Conservation (phyloP, 352 stramenopile species). For the Phytopythium chamaehyphon region DNA sequence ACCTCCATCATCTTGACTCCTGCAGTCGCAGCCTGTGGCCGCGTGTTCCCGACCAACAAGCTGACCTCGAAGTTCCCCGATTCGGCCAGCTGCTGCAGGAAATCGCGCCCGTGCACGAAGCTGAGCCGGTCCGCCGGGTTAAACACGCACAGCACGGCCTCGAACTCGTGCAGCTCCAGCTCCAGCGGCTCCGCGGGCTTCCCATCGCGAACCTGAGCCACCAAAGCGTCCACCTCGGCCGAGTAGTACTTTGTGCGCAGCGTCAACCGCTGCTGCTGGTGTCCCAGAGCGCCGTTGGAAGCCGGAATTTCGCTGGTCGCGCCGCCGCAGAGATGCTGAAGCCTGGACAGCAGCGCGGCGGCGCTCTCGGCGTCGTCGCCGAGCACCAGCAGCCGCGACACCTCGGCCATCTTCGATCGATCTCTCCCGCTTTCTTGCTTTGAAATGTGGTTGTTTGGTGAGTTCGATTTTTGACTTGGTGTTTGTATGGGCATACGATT, state of each 20-base stretch:
- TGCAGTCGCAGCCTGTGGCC: constrained; percentile 1
- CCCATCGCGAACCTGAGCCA: constrained; percentile 40
- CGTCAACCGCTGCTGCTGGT: constrained; percentile 21
- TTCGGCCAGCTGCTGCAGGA: constrained; percentile 46
- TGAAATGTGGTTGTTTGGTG: too few relatives aligned
- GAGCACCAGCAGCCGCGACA: constrained; percentile 42
- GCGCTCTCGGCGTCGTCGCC: constrained; percentile 23
- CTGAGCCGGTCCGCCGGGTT: constrained; percentile 30
- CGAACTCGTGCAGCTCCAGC: constrained; percentile 43
- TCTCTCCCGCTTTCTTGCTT: background rate
- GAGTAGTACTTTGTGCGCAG: constrained; percentile 73
- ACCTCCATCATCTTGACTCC: constrained; percentile 13
- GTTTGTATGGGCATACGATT: too few relatives aligned
- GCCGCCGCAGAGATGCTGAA: constrained; percentile 28
- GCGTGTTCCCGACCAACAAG: constrained; percentile 35
- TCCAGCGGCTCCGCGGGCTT: constrained; percentile 23
- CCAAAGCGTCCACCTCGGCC: constrained; percentile 47
- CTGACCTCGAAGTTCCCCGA: constrained; percentile 52
- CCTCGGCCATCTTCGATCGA: background rate
- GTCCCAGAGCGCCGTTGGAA: background rate
- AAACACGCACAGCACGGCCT: constrained; percentile 58
- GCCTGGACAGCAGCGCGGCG: constrained; percentile 14
- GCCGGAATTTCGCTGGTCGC: background rate
- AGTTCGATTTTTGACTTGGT: too few relatives aligned
- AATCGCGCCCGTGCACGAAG: constrained; percentile 37